phyloP scores from a whole-genome alignment of 2,329 filamentous ascomycete genomes.

The Trichoderma pleuroti region DNA sequence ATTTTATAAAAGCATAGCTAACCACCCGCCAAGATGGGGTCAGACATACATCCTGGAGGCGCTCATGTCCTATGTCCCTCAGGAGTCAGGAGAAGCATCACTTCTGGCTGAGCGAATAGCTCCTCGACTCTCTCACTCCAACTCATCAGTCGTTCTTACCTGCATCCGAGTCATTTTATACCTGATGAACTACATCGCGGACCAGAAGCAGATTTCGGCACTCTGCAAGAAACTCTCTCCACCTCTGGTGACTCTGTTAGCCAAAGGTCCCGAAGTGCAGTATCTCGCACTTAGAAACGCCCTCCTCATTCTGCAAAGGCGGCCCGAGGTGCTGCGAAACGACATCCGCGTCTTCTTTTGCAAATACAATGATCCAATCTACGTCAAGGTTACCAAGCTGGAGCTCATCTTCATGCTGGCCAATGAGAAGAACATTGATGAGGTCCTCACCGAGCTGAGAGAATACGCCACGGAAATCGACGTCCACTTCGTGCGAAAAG shows the following conservation, averaged over 20 bases:
- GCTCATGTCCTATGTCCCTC: conserved; percentile 94
- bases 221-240: conserved; percentile 92
- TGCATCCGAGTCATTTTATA: conserved; percentile 96
- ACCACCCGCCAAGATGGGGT: conserved; percentile 68
- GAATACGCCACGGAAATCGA: conserved; percentile 99
- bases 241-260: conserved; percentile 87
- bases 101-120: conserved; percentile 90
- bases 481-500: conserved; percentile 97
- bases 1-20: not conserved
- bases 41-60: conserved; percentile 98
- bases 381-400: conserved; percentile 98
- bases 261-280: conserved; percentile 97
- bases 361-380: conserved; percentile 99
- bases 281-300: conserved; percentile 94
- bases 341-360: conserved; percentile 99
- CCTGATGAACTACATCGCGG: conserved; percentile 96
- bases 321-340: conserved; percentile 89
- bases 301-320: conserved; percentile 84
- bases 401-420: conserved; percentile 99
- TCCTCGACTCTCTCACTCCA: conserved; percentile 93
- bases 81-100: conserved; percentile 82
- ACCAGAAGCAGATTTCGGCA: conserved; percentile 80
- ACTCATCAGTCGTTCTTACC: conserved; percentile 92
- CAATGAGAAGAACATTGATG: conserved; percentile 89
- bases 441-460: conserved; percentile 87